Base-by-base conservation (phyloP, 306 rosid genomes). In the Hippophae tibetana region DNA sequence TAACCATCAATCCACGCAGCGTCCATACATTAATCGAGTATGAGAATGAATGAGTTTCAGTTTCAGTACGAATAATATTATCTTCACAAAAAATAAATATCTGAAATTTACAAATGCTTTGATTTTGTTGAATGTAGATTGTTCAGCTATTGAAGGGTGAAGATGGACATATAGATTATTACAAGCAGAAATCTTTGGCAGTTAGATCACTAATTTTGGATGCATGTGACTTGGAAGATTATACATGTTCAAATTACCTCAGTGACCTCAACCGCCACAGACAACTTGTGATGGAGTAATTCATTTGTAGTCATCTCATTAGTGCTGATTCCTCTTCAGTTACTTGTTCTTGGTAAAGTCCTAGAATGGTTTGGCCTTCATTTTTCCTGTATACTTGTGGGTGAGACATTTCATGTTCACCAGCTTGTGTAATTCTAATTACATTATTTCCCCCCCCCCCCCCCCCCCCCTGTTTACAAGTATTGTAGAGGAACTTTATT, bases 181-280 rank as follows among this genome's bases (percentile, higher is more conserved):
- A 63, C 44, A 82, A 69, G 41, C 77, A 69, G 9, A 84, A 56
- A 45, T 54, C 67, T 13, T 5, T 25, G 13, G 47, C 70, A 3
- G 63, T 68, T 47, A 76, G 74, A 63, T 84, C 88, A 1, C 77
- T 68, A 9, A 14, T 79, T 69, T 53, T 84, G 52, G 93, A 86
- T 64, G 86, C 85, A n/a, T 78, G 87, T 69, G 97, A 93, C 68
- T 66, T 84, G 40, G 97, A 93, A 61, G 97, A 86, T 55, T 93
- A 93, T 57, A 80, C 95, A n/a, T 80, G 90, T 65, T 77, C 95
- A 2, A 89, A 57, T 67, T 93, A 93, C 78, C 73, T 88, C 75
- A 84, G 51, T 56, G 99, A 89, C 67, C 85, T 93, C 10, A 73
- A 67, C 66, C 95, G 99, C 50, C 95, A 93, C 10, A 81, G 84